Evolutionary conservation across 805 yeast genomes (phyloP).

Genomic region (Starmerella tilneyi): DNA sequence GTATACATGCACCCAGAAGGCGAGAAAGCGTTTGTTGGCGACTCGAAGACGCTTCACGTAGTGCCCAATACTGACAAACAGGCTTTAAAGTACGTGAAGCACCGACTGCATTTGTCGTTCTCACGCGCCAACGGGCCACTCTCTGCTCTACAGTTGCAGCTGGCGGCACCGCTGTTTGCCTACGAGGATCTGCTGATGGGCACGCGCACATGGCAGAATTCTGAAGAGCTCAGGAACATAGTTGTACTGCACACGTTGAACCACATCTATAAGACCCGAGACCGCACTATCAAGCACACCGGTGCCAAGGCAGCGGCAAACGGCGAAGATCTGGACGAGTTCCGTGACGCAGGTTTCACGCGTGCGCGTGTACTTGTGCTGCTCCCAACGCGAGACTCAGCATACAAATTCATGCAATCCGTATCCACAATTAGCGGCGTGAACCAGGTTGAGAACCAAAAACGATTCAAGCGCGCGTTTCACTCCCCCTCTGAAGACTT

Average conservation of each 20-base stretch:
- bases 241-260: conserved; percentile 66
- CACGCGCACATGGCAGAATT: conserved; percentile 42
- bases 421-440: conserved; percentile 54
- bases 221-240: conserved; percentile 46
- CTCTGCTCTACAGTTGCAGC: conserved; percentile 39
- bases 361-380: conserved; percentile 79
- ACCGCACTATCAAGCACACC: conserved; percentile 68
- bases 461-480: conserved; percentile 65
- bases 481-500: conserved; percentile 42
- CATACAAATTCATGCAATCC: conserved; percentile 55
- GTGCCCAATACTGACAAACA: not conserved
- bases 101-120: conserved; percentile 33
- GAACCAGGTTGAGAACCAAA: conserved; percentile 69
- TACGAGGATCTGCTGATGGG: conserved; percentile 66
- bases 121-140: conserved; percentile 30
- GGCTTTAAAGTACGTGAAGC: conserved; percentile 33
- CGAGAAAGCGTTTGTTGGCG: not conserved
- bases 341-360: conserved; percentile 89
- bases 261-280: conserved; percentile 80
- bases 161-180: conserved; percentile 56
- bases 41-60: not conserved
- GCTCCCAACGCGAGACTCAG: conserved; percentile 73
- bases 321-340: conserved; percentile 36
- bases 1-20: conserved; percentile 14
- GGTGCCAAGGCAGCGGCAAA: conserved; percentile 32